Percentiles rank a stretch among this genome's conserved stretches.
Conservation (phyloP, 2,329 filamentous ascomycete species). For the Didymella segeticola region DNA sequence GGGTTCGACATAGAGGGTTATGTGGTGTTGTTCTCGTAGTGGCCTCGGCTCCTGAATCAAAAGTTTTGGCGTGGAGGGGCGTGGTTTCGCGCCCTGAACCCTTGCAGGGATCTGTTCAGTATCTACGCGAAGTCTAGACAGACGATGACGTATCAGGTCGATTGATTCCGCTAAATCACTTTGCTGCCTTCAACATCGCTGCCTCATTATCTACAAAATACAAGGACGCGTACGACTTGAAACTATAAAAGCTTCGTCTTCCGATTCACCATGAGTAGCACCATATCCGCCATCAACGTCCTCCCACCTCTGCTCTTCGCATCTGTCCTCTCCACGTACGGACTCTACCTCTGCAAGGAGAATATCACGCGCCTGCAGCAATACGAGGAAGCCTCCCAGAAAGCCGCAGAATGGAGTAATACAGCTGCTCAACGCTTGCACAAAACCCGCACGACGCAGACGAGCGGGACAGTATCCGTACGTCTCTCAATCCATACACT, state of each 20-base stretch:
- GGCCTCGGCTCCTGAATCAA: constrained; percentile 4
- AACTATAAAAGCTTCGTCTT: too few species aligned
- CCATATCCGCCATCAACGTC: constrained; percentile 4
- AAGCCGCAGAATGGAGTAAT: constrained; percentile 47
- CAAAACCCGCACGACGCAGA: constrained; percentile 47
- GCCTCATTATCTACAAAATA: too few species aligned
- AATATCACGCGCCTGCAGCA: constrained; percentile 46
- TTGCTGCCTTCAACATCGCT: neutral
- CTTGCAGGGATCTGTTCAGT: neutral
- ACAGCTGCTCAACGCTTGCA: constrained; percentile 41
- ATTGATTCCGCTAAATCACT: neutral
- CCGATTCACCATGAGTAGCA: neutral
- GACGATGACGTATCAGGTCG: constrained; percentile 1
- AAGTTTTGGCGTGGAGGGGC: constrained; percentile 6
- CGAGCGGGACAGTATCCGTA: constrained; percentile 42
- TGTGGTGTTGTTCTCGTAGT: neutral
- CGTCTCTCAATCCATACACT: neutral
- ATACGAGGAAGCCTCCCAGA: constrained; percentile 46
- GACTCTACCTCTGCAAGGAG: constrained; percentile 41
- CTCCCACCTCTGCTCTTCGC: constrained; percentile 29
- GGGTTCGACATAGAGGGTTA: constrained; percentile 26
- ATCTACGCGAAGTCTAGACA: neutral
- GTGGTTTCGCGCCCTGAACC: neutral
- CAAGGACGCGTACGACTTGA: neutral
- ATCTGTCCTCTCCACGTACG: constrained; percentile 37